phyloP scores from a whole-genome alignment of 2,329 filamentous ascomycete species.

The Aspergillus fructus region DNA sequence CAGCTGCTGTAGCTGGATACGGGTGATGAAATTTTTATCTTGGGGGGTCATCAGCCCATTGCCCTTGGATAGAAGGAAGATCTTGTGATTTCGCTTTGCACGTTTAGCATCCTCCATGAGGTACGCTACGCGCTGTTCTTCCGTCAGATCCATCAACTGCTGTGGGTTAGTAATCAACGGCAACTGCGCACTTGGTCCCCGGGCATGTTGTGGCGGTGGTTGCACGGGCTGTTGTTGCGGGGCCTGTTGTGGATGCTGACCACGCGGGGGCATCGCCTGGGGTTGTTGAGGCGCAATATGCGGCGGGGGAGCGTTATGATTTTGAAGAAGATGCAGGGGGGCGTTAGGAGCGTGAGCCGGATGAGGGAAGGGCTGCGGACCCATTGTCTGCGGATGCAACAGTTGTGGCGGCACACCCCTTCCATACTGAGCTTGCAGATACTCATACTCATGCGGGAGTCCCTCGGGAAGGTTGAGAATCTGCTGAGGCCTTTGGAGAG shows the following conservation, averaged over 20 bases:
- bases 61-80: slow-evolving; percentile 85
- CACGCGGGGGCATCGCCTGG: slow-evolving; percentile 37
- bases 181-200: slow-evolving; percentile 37
- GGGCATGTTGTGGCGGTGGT: slow-evolving; percentile 35
- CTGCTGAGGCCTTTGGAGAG: slow-evolving; percentile 32
- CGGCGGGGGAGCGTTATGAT: slow-evolving; percentile 62
- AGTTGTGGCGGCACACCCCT: slow-evolving; percentile 37
- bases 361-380: slow-evolving; percentile 43
- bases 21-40: slow-evolving; percentile 98
- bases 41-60: slow-evolving; percentile 98
- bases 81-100: slow-evolving; percentile 97
- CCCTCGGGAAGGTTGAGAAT: slow-evolving; percentile 32
- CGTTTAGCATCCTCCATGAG: slow-evolving; percentile 89
- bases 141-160: slow-evolving; percentile 73
- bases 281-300: slow-evolving; percentile 37
- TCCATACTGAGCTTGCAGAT: slow-evolving; percentile 46
- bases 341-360: slow-evolving; percentile 48
- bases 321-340: slow-evolving; percentile 67
- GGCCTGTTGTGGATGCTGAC: slow-evolving; percentile 36
- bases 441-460: slow-evolving; percentile 41
- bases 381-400: slow-evolving; percentile 39
- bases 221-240: slow-evolving; percentile 34
- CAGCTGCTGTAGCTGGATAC: slow-evolving; percentile 94
- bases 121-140: slow-evolving; percentile 80
- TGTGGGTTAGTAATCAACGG: slow-evolving; percentile 66